phyloP scores from a whole-genome alignment of 2,329 filamentous ascomycete genomes.

The Penicillium sp. region DNA sequence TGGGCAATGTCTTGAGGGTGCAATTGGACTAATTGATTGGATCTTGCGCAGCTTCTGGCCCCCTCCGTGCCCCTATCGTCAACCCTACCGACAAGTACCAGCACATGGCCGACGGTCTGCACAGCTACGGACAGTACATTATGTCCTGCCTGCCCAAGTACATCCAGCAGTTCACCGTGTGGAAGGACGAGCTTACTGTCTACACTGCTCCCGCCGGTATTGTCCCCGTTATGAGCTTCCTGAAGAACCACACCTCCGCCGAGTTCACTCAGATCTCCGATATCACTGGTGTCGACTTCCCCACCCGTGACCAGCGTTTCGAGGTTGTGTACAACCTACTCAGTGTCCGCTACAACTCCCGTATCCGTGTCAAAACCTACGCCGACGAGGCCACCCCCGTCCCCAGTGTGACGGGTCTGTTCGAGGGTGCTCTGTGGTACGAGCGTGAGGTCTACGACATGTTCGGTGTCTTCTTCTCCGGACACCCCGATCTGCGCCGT shows the following conservation, averaged over 20 bases:
- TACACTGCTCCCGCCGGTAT: conserved; percentile 89
- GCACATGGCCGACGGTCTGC: conserved; percentile 83
- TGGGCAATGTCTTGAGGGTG: conserved; percentile 3
- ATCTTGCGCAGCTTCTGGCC: conserved; percentile 54
- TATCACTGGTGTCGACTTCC: conserved; percentile 94
- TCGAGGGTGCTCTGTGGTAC: conserved; percentile 97
- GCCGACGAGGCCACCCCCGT: conserved; percentile 95
- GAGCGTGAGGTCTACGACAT: conserved; percentile 97
- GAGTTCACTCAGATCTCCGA: conserved; percentile 94
- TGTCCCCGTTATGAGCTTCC: conserved; percentile 88
- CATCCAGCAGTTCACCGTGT: conserved; percentile 98
- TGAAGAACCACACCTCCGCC: conserved; percentile 97
- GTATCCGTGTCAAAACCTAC: conserved; percentile 98
- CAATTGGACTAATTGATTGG: conserved; percentile 28
- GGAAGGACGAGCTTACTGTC: conserved; percentile 98
- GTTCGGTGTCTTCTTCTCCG: conserved; percentile 95
- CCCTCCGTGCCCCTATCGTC: conserved; percentile 77
- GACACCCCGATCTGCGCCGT: conserved; percentile 90
- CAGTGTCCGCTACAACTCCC: conserved; percentile 92
- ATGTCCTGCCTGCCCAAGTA: conserved; percentile 98
- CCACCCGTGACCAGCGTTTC: conserved; percentile 92
- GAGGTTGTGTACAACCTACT: conserved; percentile 98
- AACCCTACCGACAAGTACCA: conserved; percentile 94
- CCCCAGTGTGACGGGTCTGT: conserved; percentile 83
- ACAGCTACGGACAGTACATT: conserved; percentile 94